A percentile compares a stretch with the other conserved stretches of the same genome.
phyloP scores from a whole-genome alignment of 1,139 yeast genomes.

The Sugiyamaella japonica region DNA sequence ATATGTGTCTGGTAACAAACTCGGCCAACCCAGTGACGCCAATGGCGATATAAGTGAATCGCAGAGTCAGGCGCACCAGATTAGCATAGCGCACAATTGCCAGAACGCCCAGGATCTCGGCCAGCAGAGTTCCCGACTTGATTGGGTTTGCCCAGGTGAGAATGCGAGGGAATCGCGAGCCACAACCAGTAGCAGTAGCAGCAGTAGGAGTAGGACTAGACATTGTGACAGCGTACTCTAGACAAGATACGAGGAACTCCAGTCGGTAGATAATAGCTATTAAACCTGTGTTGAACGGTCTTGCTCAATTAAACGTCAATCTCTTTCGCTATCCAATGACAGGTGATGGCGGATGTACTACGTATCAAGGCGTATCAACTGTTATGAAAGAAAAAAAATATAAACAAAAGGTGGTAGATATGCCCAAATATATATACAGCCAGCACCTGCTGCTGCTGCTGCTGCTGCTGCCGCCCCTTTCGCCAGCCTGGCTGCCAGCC shows the following conservation, averaged over 20 bases:
- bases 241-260: too few species aligned
- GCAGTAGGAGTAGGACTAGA: not conserved
- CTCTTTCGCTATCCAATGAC: too few species aligned
- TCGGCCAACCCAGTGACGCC: constrained; percentile 39
- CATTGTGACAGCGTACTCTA: not conserved
- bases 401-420: not conserved
- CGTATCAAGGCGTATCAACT: too few species aligned
- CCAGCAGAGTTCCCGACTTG: constrained; percentile 75
- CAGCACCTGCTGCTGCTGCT: too few species aligned
- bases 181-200: not conserved
- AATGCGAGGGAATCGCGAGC: constrained; percentile 43
- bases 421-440: not conserved
- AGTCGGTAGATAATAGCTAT: not conserved
- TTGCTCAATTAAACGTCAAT: too few species aligned
- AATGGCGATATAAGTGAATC: constrained; percentile 42
- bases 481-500: not conserved
- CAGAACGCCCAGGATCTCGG: constrained; percentile 58
- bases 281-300: too few species aligned
- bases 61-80: constrained; percentile 67
- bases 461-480: too few species aligned
- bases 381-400: not conserved
- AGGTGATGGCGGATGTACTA: too few species aligned
- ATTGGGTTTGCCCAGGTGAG: constrained; percentile 84
- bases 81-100: constrained; percentile 68
- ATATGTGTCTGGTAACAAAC: constrained; percentile 38